Base-by-base conservation (phyloP, 495 filamentous ascomycete genomes). In the Talaromyces trachyspermus region DNA sequence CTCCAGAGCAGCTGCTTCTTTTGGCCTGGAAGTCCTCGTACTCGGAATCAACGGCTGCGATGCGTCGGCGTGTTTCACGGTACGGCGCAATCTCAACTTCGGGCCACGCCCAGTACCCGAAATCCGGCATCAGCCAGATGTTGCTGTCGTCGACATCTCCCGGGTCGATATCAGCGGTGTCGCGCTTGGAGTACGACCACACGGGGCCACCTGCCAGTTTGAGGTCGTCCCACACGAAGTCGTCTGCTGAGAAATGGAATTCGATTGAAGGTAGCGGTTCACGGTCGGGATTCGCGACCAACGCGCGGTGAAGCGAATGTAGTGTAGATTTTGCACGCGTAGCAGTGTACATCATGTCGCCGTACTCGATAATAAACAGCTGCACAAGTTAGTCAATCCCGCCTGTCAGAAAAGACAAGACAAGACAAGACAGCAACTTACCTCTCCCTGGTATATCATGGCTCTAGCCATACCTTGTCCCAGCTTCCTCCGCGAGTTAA, bases 71-170 rank as follows among this genome's bases (percentile, higher is more conserved):
- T 12, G 80, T 75, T 49, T 77, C 75, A 11, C 68, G 54, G 44
- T 83, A 77, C 6, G 78, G 74, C 4, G 77, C 76, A 33, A 86
- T 70, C 47, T 75, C 68, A 24, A 77, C 68, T 35, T 83, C 72
- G 0, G 80, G 72, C 82, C 83, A 88, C 1, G 79, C 68, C 82
- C 83, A 90, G 69, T 83, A 86, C 50, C 79, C 76, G 59, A 89
- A 90, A 65, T 90, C 85, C 0, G 87, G 86, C 66, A 90, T 85
- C 3, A 86, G 56, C 79, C 86, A 90, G 42, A 71, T 62, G 10
- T 68, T 60, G 0, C 63, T 54, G 30, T 82, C 70, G 14, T 55
- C 45, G 12, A 48, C 32, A 66, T 62, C 1, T 47, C 77, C 63
- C 50, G 74, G 56, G 47, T 66, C 27, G 10, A 71, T 9, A 60